Conservation (phyloP, 2,329 filamentous ascomycete genomes). For the Penicillium crustosum region DNA sequence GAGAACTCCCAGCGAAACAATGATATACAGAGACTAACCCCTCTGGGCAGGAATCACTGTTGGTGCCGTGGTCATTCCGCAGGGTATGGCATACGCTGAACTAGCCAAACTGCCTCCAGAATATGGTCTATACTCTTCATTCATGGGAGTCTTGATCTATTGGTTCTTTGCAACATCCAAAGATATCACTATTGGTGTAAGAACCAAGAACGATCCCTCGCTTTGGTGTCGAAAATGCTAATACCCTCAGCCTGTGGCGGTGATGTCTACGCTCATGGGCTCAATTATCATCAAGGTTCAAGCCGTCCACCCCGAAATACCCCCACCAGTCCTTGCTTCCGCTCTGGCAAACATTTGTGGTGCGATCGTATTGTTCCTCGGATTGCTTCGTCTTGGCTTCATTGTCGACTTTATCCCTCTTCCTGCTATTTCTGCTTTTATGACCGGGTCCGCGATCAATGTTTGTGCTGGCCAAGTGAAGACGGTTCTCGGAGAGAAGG, state of each 20-base stretch:
- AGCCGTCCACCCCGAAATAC: conserved; percentile 53
- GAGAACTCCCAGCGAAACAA: neutral
- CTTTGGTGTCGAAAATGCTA: too few species aligned
- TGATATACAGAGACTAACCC: neutral
- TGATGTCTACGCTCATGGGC: conserved; percentile 85
- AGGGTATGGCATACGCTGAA: conserved; percentile 88
- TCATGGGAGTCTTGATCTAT: conserved; percentile 88
- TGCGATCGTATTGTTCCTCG: conserved; percentile 70
- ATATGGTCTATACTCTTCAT: conserved; percentile 87
- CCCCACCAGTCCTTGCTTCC: conserved; percentile 67
- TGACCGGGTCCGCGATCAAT: conserved; percentile 13
- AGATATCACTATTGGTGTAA: conserved; percentile 70
- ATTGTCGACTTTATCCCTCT: conserved; percentile 14
- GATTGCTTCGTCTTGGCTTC: conserved; percentile 68
- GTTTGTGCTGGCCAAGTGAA: conserved; percentile 7
- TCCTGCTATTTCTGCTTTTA: conserved; percentile 10
- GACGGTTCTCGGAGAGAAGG: conserved; percentile 53
- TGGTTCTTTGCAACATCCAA: conserved; percentile 97
- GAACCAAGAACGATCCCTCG: too few species aligned
- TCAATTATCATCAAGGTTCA: conserved; percentile 68
- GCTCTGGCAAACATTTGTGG: conserved; percentile 76
- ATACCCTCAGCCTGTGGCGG: conserved; percentile 71
- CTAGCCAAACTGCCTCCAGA: conserved; percentile 73
- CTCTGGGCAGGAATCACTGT: conserved; percentile 53
- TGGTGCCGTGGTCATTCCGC: conserved; percentile 78